Conservation (phyloP, 169 alveolate genomes). For the Blepharisma undulans region DNA sequence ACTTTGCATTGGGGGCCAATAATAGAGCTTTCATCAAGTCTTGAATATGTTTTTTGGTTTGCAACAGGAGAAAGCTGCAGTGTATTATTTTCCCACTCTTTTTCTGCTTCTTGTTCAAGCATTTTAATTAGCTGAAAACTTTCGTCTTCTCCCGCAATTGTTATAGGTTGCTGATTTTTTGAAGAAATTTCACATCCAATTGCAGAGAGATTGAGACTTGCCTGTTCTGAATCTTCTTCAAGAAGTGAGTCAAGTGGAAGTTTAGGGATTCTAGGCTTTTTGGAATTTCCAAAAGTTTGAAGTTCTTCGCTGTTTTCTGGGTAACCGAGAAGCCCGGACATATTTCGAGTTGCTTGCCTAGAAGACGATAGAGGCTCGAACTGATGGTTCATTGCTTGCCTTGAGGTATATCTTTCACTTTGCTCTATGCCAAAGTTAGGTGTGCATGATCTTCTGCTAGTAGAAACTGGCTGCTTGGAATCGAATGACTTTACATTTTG, state of each 20-base stretch:
- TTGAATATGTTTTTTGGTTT: neutral
- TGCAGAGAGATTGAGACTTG: slow-evolving; percentile 9
- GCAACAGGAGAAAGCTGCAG: neutral
- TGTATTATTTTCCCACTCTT: slow-evolving; percentile 16
- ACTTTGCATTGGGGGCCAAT: slow-evolving; percentile 15
- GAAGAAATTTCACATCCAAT: slow-evolving; percentile 14
- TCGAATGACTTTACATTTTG: neutral
- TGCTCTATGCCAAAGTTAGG: neutral
- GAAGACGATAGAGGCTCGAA: neutral
- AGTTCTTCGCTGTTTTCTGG: neutral
- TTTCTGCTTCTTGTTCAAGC: slow-evolving; percentile 7
- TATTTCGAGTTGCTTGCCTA: neutral
- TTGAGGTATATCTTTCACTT: neutral
- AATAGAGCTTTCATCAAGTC: slow-evolving; percentile 32
- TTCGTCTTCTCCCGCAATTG: slow-evolving; percentile 5
- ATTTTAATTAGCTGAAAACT: neutral
- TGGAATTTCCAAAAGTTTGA: neutral
- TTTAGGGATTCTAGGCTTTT: slow-evolving; percentile 15
- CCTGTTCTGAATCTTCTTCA: slow-evolving; percentile 33
- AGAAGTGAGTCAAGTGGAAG: slow-evolving; percentile 37
- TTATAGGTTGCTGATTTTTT: neutral
- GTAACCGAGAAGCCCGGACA: neutral
- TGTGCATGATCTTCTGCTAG: neutral
- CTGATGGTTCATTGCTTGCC: neutral
- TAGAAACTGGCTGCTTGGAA: neutral